phyloP scores from a whole-genome alignment of 2,329 filamentous ascomycete genomes.

The Xylariaceae sp. region DNA sequence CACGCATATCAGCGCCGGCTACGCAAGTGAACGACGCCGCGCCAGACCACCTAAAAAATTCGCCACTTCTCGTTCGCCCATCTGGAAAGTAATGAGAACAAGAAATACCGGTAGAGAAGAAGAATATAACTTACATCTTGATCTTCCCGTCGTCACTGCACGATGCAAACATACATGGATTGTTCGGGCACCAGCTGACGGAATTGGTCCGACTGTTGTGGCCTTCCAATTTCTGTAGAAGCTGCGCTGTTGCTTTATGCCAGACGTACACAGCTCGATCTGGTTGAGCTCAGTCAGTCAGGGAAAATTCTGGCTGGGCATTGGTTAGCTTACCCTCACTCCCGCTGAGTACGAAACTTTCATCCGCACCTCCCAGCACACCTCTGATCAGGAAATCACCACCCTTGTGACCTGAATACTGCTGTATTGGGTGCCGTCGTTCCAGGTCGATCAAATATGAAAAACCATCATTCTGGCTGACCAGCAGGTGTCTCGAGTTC shows the following conservation, averaged over 20 bases:
- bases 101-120: not conserved
- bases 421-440: slow-evolving; percentile 67
- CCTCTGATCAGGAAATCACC: slow-evolving; percentile 78
- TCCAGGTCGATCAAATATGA: slow-evolving; percentile 77
- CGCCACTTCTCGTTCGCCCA: slow-evolving; percentile 39
- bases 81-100: slow-evolving; percentile 25
- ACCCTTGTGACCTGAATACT: slow-evolving; percentile 73
- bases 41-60: slow-evolving; percentile 6
- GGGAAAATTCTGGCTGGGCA: not conserved
- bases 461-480: slow-evolving; percentile 76
- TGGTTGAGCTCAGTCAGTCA: slow-evolving; percentile 22
- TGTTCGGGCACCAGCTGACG: slow-evolving; percentile 81
- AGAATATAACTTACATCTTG: slow-evolving; percentile 66
- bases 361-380: slow-evolving; percentile 82
- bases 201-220: slow-evolving; percentile 80
- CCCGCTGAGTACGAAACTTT: slow-evolving; percentile 88
- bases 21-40: too few species aligned
- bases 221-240: slow-evolving; percentile 73
- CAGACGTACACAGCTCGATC: slow-evolving; percentile 78
- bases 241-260: slow-evolving; percentile 77
- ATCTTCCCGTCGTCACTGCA: slow-evolving; percentile 85
- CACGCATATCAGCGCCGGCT: too few species aligned
- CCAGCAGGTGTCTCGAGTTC: slow-evolving; percentile 77
- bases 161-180: slow-evolving; percentile 83
- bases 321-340: slow-evolving; percentile 68